phyloP scores from a whole-genome alignment of 2,329 filamentous ascomycete species.

The Pseudocercospora fuligena region DNA sequence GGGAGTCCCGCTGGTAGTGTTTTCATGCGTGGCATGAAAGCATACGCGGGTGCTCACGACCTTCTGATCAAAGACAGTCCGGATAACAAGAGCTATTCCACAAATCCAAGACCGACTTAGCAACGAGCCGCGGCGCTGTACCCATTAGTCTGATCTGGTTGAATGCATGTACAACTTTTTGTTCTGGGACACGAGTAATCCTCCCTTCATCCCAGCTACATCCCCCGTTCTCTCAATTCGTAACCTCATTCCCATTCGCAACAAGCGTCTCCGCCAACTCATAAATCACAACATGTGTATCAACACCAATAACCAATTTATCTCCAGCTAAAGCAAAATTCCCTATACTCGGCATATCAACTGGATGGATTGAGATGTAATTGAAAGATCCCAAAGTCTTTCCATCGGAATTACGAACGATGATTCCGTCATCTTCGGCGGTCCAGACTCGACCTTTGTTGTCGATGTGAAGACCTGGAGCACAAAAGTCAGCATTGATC shows the following conservation, averaged over 20 bases:
- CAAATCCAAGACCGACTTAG: no score
- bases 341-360: constrained; percentile 3
- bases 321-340: constrained; percentile 20
- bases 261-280: neutral
- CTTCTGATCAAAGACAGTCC: no score
- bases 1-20: no score
- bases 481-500: neutral
- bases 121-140: no score
- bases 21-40: no score
- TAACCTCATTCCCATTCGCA: neutral
- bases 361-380: neutral
- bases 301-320: neutral
- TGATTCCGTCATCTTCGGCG: constrained; percentile 31
- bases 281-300: neutral
- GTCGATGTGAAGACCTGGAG: constrained; percentile 27
- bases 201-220: no score
- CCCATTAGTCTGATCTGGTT: no score
- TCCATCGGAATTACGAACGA: constrained; percentile 17
- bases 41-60: no score
- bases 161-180: no score
- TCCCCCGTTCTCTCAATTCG: neutral
- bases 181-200: no score
- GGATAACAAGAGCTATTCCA: no score
- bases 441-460: constrained; percentile 33
- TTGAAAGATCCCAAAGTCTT: constrained; percentile 9